phyloP scores from a whole-genome alignment of 2,329 filamentous ascomycete genomes.

The Aspergillus pseudoviridinutans region DNA sequence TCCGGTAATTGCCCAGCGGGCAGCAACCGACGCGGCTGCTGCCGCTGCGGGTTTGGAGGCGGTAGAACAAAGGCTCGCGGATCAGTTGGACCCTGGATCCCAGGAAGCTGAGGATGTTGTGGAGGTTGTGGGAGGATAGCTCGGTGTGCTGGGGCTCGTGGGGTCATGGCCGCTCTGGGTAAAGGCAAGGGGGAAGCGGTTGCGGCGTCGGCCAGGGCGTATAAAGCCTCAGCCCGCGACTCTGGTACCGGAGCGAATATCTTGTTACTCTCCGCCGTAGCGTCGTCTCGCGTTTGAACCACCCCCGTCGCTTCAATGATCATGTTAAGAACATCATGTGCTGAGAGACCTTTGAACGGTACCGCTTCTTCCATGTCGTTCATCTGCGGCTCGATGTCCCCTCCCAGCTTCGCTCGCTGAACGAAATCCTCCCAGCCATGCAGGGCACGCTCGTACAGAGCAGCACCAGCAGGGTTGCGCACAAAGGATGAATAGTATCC shows the following conservation, averaged over 20 bases:
- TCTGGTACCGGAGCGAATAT: constrained; percentile 8
- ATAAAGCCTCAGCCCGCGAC: constrained; percentile 25
- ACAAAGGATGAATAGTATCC: constrained; percentile 36
- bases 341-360: constrained; percentile 20
- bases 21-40: constrained; percentile 35
- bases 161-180: constrained; percentile 42
- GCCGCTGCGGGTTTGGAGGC: constrained; percentile 22
- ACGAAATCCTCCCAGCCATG: constrained; percentile 40
- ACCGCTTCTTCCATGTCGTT: constrained; percentile 31
- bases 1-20: constrained; percentile 36
- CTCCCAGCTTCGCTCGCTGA: constrained; percentile 35
- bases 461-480: constrained; percentile 31
- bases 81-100: constrained; percentile 27
- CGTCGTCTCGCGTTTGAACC: constrained; percentile 13
- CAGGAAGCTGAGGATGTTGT: constrained; percentile 9
- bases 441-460: constrained; percentile 32
- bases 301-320: constrained; percentile 28
- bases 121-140: constrained; percentile 27
- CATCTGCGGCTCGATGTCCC: constrained; percentile 37
- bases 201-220: constrained; percentile 34
- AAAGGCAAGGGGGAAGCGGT: constrained; percentile 27
- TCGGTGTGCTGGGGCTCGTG: constrained; percentile 34
- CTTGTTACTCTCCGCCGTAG: constrained; percentile 5
- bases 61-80: constrained; percentile 29
- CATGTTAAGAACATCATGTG: constrained; percentile 20